Evolutionary conservation across 495 filamentous ascomycete species (phyloP), one percentile per base, ranked within the genome.

Genomic region (Schizothecium vesticola): DNA sequence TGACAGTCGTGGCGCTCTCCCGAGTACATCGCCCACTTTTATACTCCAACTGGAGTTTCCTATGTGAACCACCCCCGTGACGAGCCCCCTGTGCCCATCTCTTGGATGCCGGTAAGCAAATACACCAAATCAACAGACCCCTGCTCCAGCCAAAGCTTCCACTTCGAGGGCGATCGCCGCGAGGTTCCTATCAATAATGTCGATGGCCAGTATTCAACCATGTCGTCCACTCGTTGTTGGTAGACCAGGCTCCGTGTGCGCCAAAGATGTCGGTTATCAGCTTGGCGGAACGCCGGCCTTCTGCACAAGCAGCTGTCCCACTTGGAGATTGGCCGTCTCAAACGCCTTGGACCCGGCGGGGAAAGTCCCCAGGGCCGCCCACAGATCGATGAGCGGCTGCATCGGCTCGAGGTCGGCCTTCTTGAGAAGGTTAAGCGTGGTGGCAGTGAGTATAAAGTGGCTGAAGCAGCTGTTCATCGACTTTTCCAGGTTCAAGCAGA

Each of bases 381-480:
- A 97, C 28, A 96, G 82, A 73, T 97, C 93, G 69, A 97, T 91
- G 74, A 97, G 77, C 12, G 91, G 91, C 82, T 94, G 92, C 93
- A 97, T 96, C 21, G 93, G 93, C 85, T 96, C 92, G 74, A 93
- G 85, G 74, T 97, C 93, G 75, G 91, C 88, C 66, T 93, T 91
- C 63, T 88, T 87, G 59, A 97, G 84, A 75, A 97, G 89, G 69
- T 89, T 88, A 75, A 93, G 91, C 59, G 93, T 89, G 68, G 92
- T 94, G 61, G 91, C 92, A 9, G 96, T 94, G 24, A 93, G 89
- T 71, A 96, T 85, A 69, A 96, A 97, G 82, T 96, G 93, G 65
- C 93, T 91, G 78, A 97, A 97, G 80, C 92, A 95, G 78, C 92
- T 95, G 85, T 97, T 97, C 68, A 97, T 86, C 70, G 92, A 88